These are phyloP conservation scores for Cryptosporidium ryanae DNA, from an alignment of 169 alveolate genomes.

Conservation along the genomic window DNA sequence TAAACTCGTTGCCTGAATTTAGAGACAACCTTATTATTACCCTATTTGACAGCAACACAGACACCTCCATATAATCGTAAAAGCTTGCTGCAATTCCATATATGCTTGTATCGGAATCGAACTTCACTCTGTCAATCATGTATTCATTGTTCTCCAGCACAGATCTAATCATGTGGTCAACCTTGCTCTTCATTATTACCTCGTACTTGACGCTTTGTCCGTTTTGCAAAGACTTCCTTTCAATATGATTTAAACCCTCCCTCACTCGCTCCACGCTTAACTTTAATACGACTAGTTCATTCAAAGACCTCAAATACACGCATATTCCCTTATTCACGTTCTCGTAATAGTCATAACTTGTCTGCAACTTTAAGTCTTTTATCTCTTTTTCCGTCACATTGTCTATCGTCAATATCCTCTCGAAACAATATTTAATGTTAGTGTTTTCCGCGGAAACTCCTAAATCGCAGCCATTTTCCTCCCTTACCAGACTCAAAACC, in stretches of 20 bases:
- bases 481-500: conserved; percentile 3
- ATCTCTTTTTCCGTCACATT: conserved; percentile 1
- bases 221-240: too few species aligned
- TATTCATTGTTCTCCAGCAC: not conserved
- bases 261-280: not conserved
- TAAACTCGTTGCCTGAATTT: not conserved
- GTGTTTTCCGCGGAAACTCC: not conserved
- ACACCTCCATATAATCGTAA: conserved; percentile 44
- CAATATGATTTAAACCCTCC: too few species aligned
- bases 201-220: not conserved
- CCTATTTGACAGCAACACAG: conserved; percentile 35
- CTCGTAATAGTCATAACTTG: conserved; percentile 33
- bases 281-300: conserved; percentile 6
- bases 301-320: conserved; percentile 25
- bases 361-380: conserved; percentile 32
- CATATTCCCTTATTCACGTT: conserved; percentile 6
- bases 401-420: conserved; percentile 1
- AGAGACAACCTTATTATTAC: conserved; percentile 11
- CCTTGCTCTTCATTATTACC: not conserved
- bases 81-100: conserved; percentile 31
- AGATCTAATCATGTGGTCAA: not conserved
- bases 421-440: conserved; percentile 5
- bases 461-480: not conserved
- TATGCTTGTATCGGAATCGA: not conserved
- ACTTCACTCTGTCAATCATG: not conserved